phyloP scores from a whole-genome alignment of 805 yeast species.

The Zygoascus flipseniorum region DNA sequence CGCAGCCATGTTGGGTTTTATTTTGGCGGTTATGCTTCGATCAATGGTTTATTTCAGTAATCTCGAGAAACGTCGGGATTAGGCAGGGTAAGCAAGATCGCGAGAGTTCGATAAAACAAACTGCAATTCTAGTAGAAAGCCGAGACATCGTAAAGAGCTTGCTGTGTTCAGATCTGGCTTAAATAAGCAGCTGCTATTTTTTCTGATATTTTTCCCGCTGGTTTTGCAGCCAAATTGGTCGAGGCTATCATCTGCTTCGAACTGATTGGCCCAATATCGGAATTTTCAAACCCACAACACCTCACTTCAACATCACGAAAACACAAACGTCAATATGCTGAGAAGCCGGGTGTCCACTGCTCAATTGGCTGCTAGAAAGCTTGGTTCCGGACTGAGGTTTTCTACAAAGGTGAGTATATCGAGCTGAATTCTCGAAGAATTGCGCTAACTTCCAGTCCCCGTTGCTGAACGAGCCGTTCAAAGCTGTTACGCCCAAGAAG shows the following conservation, averaged over 20 bases:
- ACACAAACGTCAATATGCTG: background rate
- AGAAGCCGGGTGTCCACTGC: background rate
- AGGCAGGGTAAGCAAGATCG: background rate
- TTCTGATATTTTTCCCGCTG: too few relatives aligned
- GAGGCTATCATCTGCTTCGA: too few relatives aligned
- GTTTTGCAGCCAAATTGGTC: too few relatives aligned
- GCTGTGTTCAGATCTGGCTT: too few relatives aligned
- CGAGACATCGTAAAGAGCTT: too few relatives aligned
- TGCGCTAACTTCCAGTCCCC: background rate
- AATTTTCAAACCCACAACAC: background rate
- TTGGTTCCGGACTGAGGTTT: background rate
- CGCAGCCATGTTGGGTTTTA: background rate
- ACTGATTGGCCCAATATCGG: background rate
- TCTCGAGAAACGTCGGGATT: too few relatives aligned
- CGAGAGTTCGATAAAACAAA: background rate
- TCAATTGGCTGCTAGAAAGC: background rate
- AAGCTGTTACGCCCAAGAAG: constrained; percentile 6
- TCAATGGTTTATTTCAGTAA: too few relatives aligned
- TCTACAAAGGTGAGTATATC: background rate
- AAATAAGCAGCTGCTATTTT: too few relatives aligned
- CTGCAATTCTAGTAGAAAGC: background rate
- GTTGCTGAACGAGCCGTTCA: background rate
- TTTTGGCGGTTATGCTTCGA: too few relatives aligned
- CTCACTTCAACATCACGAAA: background rate
- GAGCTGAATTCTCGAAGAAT: background rate